Conservation (phyloP, 495 filamentous ascomycete species). For the Podospora sp. region DNA sequence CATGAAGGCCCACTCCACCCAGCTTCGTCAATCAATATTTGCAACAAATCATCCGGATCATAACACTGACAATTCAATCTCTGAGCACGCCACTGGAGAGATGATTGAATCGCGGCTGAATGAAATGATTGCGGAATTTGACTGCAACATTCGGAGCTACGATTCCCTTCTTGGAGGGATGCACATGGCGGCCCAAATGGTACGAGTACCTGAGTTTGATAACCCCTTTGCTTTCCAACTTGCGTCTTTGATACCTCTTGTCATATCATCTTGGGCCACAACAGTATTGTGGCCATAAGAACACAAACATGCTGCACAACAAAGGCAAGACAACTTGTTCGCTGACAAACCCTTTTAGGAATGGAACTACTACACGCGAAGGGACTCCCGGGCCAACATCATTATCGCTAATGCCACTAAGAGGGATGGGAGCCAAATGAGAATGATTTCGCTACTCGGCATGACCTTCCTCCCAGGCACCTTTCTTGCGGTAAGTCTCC, state of each 20-base stretch:
- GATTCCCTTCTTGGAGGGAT: slow-evolving; percentile 17
- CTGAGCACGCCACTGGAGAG: not conserved
- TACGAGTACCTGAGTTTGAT: slow-evolving; percentile 1
- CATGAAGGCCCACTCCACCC: slow-evolving; percentile 2
- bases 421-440: slow-evolving; percentile 26
- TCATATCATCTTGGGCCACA: too few species aligned
- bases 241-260: too few species aligned
- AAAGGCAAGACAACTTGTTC: not conserved
- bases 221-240: too few species aligned
- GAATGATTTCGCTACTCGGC: slow-evolving; percentile 18
- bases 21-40: not conserved
- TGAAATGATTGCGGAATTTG: slow-evolving; percentile 22
- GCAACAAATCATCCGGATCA: not conserved
- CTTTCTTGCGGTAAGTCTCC: slow-evolving; percentile 24
- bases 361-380: slow-evolving; percentile 17
- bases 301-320: too few species aligned
- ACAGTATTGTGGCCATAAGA: too few species aligned
- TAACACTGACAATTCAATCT: not conserved
- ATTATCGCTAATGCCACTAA: slow-evolving; percentile 22
- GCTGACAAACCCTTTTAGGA: slow-evolving; percentile 8
- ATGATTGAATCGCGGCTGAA: slow-evolving; percentile 12
- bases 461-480: slow-evolving; percentile 27
- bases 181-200: slow-evolving; percentile 18
- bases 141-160: slow-evolving; percentile 11
- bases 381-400: slow-evolving; percentile 16